Evolutionary conservation across 345 rosid species (phyloP).

Genomic region (Dipteronia sinensis): DNA sequence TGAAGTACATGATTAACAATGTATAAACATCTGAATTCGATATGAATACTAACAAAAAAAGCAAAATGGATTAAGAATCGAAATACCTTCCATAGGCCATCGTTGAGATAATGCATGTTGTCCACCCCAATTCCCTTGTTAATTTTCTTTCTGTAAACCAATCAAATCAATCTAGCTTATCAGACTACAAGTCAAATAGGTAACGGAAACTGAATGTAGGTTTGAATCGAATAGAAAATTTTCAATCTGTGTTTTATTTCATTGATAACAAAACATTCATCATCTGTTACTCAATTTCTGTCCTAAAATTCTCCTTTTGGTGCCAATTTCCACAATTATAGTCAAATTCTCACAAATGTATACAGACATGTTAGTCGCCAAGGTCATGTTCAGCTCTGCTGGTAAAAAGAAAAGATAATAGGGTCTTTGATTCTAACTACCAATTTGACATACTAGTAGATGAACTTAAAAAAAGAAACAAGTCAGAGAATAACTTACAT

Average conservation of each 20-base stretch:
- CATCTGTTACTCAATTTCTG: neutral
- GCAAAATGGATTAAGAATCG: neutral
- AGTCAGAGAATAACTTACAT: constrained; percentile 59
- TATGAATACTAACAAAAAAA: neutral
- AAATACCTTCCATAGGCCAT: constrained; percentile 97
- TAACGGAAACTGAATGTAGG: neutral
- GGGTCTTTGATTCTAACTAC: neutral
- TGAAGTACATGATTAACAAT: constrained; percentile 25
- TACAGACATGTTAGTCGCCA: neutral
- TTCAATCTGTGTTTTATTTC: neutral
- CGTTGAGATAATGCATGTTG: constrained; percentile 98
- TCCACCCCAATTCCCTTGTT: constrained; percentile 99
- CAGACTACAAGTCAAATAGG: neutral
- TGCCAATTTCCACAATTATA: neutral
- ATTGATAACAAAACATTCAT: too few species aligned
- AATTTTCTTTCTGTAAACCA: constrained; percentile 60
- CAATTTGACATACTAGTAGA: neutral
- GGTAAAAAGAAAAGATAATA: neutral
- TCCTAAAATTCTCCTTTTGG: neutral
- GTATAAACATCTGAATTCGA: neutral
- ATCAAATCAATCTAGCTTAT: constrained; percentile 3
- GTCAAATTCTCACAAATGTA: neutral
- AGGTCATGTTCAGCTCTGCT: neutral
- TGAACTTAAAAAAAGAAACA: neutral
- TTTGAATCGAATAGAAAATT: neutral